Evolutionary conservation across 768 basidiomycete species (phyloP).

Genomic region (Strobilomyces echinocephalus): DNA sequence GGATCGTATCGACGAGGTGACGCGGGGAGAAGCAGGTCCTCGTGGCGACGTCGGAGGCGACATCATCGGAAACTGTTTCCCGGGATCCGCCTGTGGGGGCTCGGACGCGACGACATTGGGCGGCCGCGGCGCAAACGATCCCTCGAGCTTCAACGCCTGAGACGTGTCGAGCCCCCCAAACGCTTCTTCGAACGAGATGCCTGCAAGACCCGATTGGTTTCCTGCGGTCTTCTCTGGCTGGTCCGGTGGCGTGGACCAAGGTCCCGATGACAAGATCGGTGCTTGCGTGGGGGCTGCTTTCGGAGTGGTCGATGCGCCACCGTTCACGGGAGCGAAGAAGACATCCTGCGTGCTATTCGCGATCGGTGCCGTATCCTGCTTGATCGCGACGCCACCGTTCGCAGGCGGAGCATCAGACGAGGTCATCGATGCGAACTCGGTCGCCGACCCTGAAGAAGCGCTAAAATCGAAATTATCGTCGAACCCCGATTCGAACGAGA

Average conservation of each 20-base stretch:
- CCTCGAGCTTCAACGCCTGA: conserved; percentile 38
- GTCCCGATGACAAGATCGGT: conserved; percentile 35
- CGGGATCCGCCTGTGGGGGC: conserved; percentile 14
- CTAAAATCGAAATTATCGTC: conserved; percentile 65
- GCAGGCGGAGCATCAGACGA: conserved; percentile 15
- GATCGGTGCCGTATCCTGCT: conserved; percentile 2
- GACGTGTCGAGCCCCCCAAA: conserved; percentile 45
- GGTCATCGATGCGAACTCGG: conserved; percentile 28
- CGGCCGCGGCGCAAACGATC: conserved; percentile 33
- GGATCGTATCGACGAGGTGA: conserved; percentile 27
- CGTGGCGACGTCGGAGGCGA: conserved; percentile 41
- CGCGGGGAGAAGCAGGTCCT: conserved; percentile 28
- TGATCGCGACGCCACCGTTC: conserved; percentile 23
- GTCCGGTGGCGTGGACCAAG: conserved; percentile 3
- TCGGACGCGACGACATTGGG: conserved; percentile 28
- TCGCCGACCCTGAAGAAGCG: conserved; percentile 33
- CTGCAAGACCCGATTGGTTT: conserved; percentile 8
- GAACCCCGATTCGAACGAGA: conserved; percentile 64
- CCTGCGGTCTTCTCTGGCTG: conserved; percentile 14
- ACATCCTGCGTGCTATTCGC: conserved; percentile 10
- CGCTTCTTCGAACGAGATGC: conserved; percentile 50
- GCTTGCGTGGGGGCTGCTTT: conserved; percentile 17
- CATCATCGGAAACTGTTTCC: conserved; percentile 35
- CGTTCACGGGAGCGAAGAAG: conserved; percentile 14
- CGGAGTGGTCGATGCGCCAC: conserved; percentile 3